These are phyloP conservation scores for Agaricales sp. DNA, from an alignment of 1,284 basidiomycete species.

Conservation along the genomic window DNA sequence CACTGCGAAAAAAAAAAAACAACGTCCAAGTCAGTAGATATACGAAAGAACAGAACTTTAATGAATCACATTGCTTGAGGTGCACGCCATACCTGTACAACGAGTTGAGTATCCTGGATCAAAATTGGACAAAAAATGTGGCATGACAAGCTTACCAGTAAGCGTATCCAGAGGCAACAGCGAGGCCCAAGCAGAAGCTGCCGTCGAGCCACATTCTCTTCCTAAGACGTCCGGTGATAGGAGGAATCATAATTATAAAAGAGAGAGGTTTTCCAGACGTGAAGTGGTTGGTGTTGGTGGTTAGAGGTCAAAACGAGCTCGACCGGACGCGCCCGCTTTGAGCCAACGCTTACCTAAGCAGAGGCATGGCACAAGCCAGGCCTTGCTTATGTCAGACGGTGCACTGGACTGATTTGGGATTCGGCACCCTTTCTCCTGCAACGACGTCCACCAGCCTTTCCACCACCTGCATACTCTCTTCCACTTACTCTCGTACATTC, in stretches of 20 bases:
- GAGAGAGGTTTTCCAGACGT: slow-evolving; percentile 2
- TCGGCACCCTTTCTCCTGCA: not conserved
- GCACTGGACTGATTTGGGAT: not conserved
- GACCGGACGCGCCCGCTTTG: slow-evolving; percentile 16
- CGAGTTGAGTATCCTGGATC: slow-evolving; percentile 8
- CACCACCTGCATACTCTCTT: not conserved
- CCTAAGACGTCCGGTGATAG: slow-evolving; percentile 83
- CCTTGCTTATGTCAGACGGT: not conserved
- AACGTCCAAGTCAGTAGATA: slow-evolving; percentile 3
- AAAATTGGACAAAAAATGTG: slow-evolving; percentile 11
- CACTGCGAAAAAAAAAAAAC: slow-evolving; percentile 34
- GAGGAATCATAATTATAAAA: slow-evolving; percentile 43
- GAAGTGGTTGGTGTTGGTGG: slow-evolving; percentile 15
- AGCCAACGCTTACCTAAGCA: not conserved
- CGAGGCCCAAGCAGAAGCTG: slow-evolving; percentile 61
- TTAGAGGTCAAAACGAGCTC: slow-evolving; percentile 23
- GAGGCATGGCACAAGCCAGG: not conserved
- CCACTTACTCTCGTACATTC: not conserved
- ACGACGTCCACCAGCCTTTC: not conserved
- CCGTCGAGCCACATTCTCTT: slow-evolving; percentile 81
- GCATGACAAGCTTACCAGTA: slow-evolving; percentile 55
- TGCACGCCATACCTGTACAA: slow-evolving; percentile 68
- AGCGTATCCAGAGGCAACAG: slow-evolving; percentile 56
- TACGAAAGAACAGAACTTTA: not conserved
- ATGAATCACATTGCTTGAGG: slow-evolving; percentile 55